Base-by-base conservation (phyloP, 352 stramenopile species). In the Phytopythium aichiense region DNA sequence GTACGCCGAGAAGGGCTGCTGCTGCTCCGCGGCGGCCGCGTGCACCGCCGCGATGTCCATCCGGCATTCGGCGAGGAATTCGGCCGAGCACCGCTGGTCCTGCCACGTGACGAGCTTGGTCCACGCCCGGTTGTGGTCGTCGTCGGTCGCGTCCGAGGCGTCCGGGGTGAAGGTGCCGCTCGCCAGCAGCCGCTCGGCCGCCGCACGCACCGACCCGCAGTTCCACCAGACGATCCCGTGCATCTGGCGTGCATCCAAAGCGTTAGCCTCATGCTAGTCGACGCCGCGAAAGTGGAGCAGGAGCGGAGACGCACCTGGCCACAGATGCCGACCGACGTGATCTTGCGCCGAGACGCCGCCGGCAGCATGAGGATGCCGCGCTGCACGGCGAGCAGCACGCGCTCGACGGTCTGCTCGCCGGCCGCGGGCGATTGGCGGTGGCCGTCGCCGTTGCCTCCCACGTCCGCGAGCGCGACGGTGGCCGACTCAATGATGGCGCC, bases 181-280 rank as follows among this genome's bases (percentile, higher is more conserved):
- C 33, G 55, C 45, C 16, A 84, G 62, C 20, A 88, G 73, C 30
- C 57, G 59, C 51, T 70, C 61, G 9, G 71, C 62, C 22, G 63
- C 57, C 0, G 65, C 63, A 13, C 66, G 37, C 25, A 89, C 77
- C 0, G 69, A 67, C 2, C 67, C 74, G 28, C 77, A 77, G 33
- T 71, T 76, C 86, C 86, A 94, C 86, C 86, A 94, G 46, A 92
- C 67, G 51, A 94, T 92, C 7, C 86, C 86, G 52, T 94, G 86
- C 86, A 94, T 94, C 84, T 94, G 58, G 28, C 35, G 46, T 23
- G 3, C 18, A 11, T 52, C 15, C 55, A 13, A 12, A 9, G 13
- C 3, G 31, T 40, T 22, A 48, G 28, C 2, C 1, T 31, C 28
- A 7, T 7, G 28, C 28, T 7, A 5, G 7, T 31, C 28, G 4